These are phyloP conservation scores for Centrapalus pauciflorus DNA, from an alignment of 129 eudicot genomes.

Conservation along the genomic window DNA sequence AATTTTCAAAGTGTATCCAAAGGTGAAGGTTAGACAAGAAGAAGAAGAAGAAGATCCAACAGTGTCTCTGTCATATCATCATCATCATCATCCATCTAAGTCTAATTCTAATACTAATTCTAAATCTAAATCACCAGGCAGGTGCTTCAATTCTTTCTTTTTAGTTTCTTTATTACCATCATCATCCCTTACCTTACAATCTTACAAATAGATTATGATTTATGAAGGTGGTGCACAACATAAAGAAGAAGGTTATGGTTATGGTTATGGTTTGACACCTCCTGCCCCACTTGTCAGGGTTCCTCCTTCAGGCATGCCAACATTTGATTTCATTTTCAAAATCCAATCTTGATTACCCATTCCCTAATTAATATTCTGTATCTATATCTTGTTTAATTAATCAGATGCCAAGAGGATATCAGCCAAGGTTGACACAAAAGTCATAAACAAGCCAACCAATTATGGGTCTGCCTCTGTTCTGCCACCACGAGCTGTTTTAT, in stretches of 20 bases:
- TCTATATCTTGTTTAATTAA: constrained; percentile 11
- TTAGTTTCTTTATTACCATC: not conserved
- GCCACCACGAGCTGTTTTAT: constrained; percentile 87
- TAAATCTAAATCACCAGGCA: no score
- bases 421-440: constrained; percentile 9
- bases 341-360: not conserved
- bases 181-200: not conserved
- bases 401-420: constrained; percentile 15
- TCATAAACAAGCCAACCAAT: constrained; percentile 33
- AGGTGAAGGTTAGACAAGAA: constrained; percentile 58
- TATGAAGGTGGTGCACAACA: constrained; percentile 18
- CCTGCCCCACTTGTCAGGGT: constrained; percentile 37
- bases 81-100: constrained; percentile 16
- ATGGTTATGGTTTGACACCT: constrained; percentile 35
- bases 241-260: constrained; percentile 30
- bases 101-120: not conserved
- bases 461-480: no score
- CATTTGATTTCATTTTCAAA: constrained; percentile 12
- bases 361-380: not conserved
- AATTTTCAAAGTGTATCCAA: constrained; percentile 61
- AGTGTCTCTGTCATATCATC: constrained; percentile 24
- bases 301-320: constrained; percentile 30
- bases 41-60: constrained; percentile 41
- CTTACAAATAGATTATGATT: not conserved
- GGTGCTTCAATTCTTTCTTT: constrained; percentile 16